These are phyloP conservation scores for Vitis labrusca DNA, from an alignment of 164 flowering plant genomes.

Conservation along the genomic window DNA sequence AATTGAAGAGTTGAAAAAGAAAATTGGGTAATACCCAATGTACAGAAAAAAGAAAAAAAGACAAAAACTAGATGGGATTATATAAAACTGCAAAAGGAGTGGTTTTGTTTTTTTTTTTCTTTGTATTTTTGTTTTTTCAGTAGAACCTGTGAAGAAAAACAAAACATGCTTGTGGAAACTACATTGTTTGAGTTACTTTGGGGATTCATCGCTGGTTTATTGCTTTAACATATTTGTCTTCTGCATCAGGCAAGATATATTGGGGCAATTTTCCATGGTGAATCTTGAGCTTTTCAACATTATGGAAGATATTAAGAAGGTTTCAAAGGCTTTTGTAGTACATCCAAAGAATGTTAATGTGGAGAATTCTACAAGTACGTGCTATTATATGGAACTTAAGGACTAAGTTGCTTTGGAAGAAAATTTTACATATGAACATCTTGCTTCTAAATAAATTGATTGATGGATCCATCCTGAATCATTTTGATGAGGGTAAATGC, in stretches of 20 bases:
- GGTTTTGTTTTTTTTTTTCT: no score
- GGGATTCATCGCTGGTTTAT: no score
- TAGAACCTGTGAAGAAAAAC: no score
- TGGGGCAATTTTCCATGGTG: conserved; percentile 94
- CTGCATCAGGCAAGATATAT: conserved; percentile 70
- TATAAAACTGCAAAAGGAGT: no score
- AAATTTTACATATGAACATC: background rate
- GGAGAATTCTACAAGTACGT: conserved; percentile 77
- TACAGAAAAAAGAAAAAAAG: no score
- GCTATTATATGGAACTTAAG: background rate
- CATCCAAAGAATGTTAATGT: conserved; percentile 88
- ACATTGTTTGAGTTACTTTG: no score
- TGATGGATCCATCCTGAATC: background rate
- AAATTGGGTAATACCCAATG: no score
- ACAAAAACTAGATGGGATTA: no score
- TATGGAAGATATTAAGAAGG: conserved; percentile 87
- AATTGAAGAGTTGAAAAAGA: no score
- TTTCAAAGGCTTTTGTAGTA: conserved; percentile 90
- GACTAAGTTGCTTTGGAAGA: background rate
- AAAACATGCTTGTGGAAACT: no score
- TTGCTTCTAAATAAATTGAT: background rate
- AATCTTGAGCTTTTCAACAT: conserved; percentile 93
- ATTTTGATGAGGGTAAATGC: background rate
- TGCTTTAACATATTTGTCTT: background rate
- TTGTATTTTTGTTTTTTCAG: no score